Base-by-base conservation (phyloP, 768 basidiomycete genomes). In the Tephrocybe rancida region DNA sequence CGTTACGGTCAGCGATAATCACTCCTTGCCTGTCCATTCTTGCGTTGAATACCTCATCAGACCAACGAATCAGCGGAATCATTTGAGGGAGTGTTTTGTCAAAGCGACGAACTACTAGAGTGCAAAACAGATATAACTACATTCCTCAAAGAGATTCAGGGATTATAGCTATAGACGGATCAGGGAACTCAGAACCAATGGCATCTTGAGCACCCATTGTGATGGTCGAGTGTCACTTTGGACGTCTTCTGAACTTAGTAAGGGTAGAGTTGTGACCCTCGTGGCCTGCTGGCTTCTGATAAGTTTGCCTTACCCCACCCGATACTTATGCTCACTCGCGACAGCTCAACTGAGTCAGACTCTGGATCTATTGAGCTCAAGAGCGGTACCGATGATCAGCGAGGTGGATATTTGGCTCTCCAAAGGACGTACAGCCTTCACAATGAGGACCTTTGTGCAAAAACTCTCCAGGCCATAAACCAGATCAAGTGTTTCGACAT, bases 71-170 rank as follows among this genome's bases (percentile, higher is more conserved):
- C 88, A 3, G 77, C 68, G 18, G 71, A 76, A 30, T 75, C 75
- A 6, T 84, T 89, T 52, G 84, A 87, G 57, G 69, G 81, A 3
- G 58, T 92, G 26, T 85, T 90, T 66, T 89, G 89, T 21, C 77
- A 71, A 51, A 84, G 65, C 53, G 72, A 74, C 24, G 76, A 78
- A 19, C 59, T 66, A 45, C 67, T 90, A 56, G 71, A 78, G 59
- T 83, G 81, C 67, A 79, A 77, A 63, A 80, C 80, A 50, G 76
- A 82, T 61, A 72, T 86, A 35, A 75, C 81, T 38, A 68, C 74
- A 3, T 86, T 85, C 67, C 70, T 88, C 49, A 81, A 75, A 63
- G 77, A 76, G 61, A 85, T 86, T 54, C 65, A 73, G 34, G 83
- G 82, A 50, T 64, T 85, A 59, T 84, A 71, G 48, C n/a, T n/a